Evolutionary conservation across 441 rosid species (phyloP), one percentile per base, ranked within the genome.

Genomic region (Codiaeum variegatum): DNA sequence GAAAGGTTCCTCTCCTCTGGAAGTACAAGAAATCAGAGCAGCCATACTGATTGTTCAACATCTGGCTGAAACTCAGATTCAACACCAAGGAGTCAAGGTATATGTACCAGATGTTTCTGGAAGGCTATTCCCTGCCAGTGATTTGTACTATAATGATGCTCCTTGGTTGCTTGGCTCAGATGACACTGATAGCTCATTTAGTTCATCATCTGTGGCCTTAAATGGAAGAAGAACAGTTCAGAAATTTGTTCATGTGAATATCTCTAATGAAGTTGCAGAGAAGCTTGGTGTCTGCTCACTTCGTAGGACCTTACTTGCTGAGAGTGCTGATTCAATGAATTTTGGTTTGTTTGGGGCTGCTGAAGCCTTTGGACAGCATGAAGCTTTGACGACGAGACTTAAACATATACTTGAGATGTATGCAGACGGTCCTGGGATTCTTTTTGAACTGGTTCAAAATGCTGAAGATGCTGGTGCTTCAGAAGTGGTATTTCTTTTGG

Each of bases 361-460:
- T 78, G 99, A 95, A 88, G 99, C 99, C 51, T 95, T 95, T 83
- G 99, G 99, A 67, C 99, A 95, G 85, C 99, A 95, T 84, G 99
- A 95, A 79, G 96, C 96, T 67, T 87, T 95, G 87, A 95, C 99
- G 60, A 95, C 97, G 1, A 91, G 99, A 80, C 98, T 95, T 56
- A 93, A 86, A 80, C 99, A 95, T 84, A 95, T 95, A 83, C 92
- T 95, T 75, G 98, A 95, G 82, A 95, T 95, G 99, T 95, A 95
- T 85, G 97, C 99, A 58, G 99, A 95, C 87, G 99, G 99, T 74
- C 99, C 98, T 54, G 99, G 99, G 66, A 85, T 87, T 84, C 97
- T 95, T 60, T 95, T 93, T 79, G 99, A 95, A 85, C 85, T 93
- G 78, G 92, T 95, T 72, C 99, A 95, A 80, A 95, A 95, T 82